Evolutionary conservation across 2,329 filamentous ascomycete species (phyloP).

Genomic region (Fusarium sp.): DNA sequence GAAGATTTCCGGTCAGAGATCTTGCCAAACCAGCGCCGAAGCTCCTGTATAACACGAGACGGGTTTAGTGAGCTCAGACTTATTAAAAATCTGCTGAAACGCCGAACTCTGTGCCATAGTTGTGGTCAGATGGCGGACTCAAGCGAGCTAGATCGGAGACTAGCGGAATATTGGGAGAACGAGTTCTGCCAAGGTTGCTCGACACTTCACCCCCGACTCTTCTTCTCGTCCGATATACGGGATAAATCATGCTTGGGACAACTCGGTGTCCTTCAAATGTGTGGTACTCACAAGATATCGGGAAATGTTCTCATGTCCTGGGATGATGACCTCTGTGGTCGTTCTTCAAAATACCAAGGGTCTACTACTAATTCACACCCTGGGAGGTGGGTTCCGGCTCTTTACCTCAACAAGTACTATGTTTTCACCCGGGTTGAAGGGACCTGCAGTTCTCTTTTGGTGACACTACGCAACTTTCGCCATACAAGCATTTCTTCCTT

Average conservation of each 20-base stretch:
- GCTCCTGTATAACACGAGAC: neutral
- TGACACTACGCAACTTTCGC: neutral
- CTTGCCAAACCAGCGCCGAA: neutral
- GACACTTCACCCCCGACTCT: neutral
- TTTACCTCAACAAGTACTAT: neutral
- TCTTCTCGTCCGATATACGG: neutral
- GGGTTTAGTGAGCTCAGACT: neutral
- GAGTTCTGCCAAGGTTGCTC: neutral
- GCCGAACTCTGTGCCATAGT: neutral
- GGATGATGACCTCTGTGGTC: no score
- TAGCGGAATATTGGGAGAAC: neutral
- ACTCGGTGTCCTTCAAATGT: neutral
- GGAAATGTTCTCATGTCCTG: neutral
- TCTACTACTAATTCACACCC: no score
- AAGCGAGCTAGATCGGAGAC: neutral
- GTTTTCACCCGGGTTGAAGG: neutral
- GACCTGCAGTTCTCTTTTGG: neutral
- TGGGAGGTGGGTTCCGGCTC: neutral
- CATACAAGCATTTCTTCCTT: neutral
- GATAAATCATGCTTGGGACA: neutral
- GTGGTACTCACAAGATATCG: neutral
- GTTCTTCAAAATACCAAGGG: no score
- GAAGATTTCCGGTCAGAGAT: rapidly evolving
- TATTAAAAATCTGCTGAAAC: neutral
- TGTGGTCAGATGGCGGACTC: neutral